These are phyloP conservation scores for Kitagawia praeruptora DNA, from an alignment of 129 eudicot genomes.

Conservation along the genomic window DNA sequence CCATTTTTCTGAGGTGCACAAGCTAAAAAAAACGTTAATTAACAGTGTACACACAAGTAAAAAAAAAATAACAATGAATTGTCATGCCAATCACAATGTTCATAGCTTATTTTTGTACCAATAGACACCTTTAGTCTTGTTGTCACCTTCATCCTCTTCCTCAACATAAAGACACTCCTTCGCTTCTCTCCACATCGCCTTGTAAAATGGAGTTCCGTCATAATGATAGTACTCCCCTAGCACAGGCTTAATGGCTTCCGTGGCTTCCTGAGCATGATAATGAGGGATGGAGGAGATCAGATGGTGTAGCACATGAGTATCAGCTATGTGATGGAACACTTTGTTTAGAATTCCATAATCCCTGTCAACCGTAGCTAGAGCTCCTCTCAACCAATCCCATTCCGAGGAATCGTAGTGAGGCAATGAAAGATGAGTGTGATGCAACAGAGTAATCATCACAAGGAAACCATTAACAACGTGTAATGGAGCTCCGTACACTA, in stretches of 20 bases:
- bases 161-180: neutral
- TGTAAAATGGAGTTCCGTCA: conserved; percentile 1
- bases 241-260: neutral
- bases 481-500: conserved; percentile 1
- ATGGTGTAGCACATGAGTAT: neutral
- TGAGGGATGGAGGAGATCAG: neutral
- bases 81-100: neutral
- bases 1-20: neutral
- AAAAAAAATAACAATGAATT: neutral
- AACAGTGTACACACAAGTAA: no score
- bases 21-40: no score
- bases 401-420: neutral
- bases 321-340: conserved; percentile 1
- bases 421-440: neutral
- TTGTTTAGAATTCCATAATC: neutral
- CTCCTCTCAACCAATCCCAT: conserved; percentile 4
- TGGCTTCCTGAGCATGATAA: conserved; percentile 6
- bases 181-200: conserved; percentile 8
- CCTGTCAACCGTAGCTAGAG: neutral
- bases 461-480: neutral
- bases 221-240: neutral
- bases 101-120: conserved; percentile 4
- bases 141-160: neutral
- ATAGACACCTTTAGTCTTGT: conserved; percentile 1
- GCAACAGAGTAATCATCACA: neutral